These are phyloP conservation scores for Saturnispora besseyi DNA, from an alignment of 805 yeast species.

Conservation along the genomic window DNA sequence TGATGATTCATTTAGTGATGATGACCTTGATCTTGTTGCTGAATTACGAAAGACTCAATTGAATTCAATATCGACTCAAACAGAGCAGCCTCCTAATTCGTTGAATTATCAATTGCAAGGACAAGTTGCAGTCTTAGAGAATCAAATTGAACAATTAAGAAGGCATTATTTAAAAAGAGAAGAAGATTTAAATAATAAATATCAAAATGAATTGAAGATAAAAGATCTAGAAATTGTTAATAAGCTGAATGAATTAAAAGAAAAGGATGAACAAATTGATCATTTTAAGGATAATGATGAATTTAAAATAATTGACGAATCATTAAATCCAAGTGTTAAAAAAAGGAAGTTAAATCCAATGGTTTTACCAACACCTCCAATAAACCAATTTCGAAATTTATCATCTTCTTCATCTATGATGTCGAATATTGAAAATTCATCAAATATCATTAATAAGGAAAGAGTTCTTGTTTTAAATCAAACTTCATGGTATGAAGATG, in stretches of 20 bases:
- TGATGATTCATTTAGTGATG: conserved; percentile 27
- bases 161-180: conserved; percentile 30
- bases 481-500: conserved; percentile 28
- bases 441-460: background rate
- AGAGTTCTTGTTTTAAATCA: conserved; percentile 24
- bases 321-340: background rate
- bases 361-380: background rate
- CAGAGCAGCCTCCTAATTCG: background rate
- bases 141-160: conserved; percentile 45
- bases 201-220: conserved; percentile 14
- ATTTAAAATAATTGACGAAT: conserved; percentile 6
- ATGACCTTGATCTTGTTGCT: conserved; percentile 22
- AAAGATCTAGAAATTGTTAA: conserved; percentile 19
- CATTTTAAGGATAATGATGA: conserved; percentile 5
- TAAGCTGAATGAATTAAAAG: background rate
- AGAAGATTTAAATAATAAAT: conserved; percentile 29
- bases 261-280: conserved; percentile 3
- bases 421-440: background rate
- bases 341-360: background rate
- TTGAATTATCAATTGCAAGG: conserved; percentile 51
- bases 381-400: background rate
- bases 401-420: background rate
- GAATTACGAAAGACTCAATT: conserved; percentile 1
- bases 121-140: conserved; percentile 69
- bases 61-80: background rate